Evolutionary conservation across 2,329 filamentous ascomycete genomes (phyloP), one percentile per base, ranked within the genome.

Genomic region (Colletotrichum costaricense): DNA sequence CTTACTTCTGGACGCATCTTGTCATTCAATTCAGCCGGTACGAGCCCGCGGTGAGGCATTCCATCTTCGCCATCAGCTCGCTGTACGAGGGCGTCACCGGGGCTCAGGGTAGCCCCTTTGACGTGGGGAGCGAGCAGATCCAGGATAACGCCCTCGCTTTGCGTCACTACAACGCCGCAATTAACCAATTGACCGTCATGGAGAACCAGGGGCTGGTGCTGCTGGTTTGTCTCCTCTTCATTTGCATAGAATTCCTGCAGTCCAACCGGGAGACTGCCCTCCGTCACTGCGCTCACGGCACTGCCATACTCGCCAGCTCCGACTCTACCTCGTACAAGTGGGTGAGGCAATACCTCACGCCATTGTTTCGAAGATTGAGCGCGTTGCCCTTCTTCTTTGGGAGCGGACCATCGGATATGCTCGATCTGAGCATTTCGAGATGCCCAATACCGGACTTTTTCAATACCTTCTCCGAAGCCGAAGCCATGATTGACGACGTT

Each of bases 241-340:
- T 87, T 26, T 88, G 87, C 73, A 84, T 89, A 63, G 88, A 89
- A 76, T 86, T 87, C 74, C 80, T 90, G 66, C 86, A 86, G 55
- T 85, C 85, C 42, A 85, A 89, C 72, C 19, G 63, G 4, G 84
- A 86, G 54, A 78, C 79, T 8, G 83, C 84, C 9, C 85, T 86
- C 0, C 81, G 85, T 46, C 81, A 74, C 30, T 69, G 52, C 42
- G 22, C 35, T 3, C 49, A 74, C 30, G 73, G 73, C 26, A 58
- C 24, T 33, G 69, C 73, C 19, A 59, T 74, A 16, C 56, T 74
- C 9, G 16, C 56, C 4, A 63, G 12, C 5, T 24, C 49, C 26
- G 60, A 59, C 1, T 16, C 52, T 6, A 1, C 30, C 12, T 16
- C 54, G 4, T 30, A 55, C 7, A 19, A 38, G 14, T 65, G 65